Conservation (phyloP, 441 rosid genomes). For the Gossypium davidsonii region DNA sequence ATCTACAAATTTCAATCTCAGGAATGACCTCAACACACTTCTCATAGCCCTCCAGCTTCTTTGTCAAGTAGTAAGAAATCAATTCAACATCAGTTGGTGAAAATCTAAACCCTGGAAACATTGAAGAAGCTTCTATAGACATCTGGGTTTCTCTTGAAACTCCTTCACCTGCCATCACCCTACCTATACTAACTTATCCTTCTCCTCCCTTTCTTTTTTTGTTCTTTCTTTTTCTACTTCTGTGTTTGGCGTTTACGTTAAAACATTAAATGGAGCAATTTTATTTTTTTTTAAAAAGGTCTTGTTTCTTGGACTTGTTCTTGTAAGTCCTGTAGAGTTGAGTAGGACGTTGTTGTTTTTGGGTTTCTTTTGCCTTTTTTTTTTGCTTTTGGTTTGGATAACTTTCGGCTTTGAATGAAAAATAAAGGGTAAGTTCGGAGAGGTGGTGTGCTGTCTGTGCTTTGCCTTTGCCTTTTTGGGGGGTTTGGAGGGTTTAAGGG, state of each 20-base stretch:
- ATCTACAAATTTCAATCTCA: constrained; percentile 51
- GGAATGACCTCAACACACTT: constrained; percentile 61
- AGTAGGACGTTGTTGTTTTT: too few species aligned
- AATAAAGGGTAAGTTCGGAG: not conserved
- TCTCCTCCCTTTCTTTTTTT: not conserved
- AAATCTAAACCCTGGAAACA: constrained; percentile 76
- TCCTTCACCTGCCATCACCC: constrained; percentile 12
- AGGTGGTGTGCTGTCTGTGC: not conserved
- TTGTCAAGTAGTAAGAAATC: constrained; percentile 61
- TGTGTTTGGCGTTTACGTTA: too few species aligned
- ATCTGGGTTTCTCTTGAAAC: constrained; percentile 43
- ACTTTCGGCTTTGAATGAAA: not conserved
- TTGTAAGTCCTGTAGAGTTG: too few species aligned
- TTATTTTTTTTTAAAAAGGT: too few species aligned
- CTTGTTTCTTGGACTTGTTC: too few species aligned
- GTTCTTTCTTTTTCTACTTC: not conserved
- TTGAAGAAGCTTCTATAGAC: constrained; percentile 50
- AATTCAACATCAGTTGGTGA: constrained; percentile 77
- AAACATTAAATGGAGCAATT: too few species aligned
- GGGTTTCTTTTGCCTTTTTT: too few species aligned
- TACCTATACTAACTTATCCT: not conserved
- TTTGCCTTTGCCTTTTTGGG: constrained; percentile 8
- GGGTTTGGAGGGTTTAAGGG: not conserved
- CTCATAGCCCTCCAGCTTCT: constrained; percentile 65
- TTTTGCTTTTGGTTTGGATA: too few species aligned